Conservation (phyloP, 768 basidiomycete genomes). For the Phanerodontia chrysosporium region DNA sequence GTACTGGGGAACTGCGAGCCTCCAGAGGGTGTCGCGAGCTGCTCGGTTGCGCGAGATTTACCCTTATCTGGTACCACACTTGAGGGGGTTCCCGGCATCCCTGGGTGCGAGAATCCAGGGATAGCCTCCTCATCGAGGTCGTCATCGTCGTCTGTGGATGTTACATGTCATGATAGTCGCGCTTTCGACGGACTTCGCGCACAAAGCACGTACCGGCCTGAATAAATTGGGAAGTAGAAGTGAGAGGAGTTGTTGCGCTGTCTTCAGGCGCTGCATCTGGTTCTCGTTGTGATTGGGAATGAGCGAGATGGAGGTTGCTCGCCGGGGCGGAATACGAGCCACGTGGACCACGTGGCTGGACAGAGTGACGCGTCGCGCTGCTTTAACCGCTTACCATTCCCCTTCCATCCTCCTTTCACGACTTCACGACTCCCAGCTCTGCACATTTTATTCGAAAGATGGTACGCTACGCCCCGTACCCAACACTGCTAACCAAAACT, state of each 20-base stretch:
- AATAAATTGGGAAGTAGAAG: conserved; percentile 71
- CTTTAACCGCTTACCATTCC: conserved; percentile 8
- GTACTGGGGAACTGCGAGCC: conserved; percentile 27
- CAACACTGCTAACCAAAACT: too few species aligned
- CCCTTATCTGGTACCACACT: conserved; percentile 59
- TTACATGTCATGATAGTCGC: background rate
- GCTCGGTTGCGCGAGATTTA: conserved; percentile 59
- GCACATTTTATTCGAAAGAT: background rate
- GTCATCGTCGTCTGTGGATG: conserved; percentile 61
- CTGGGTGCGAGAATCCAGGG: conserved; percentile 71
- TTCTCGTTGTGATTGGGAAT: background rate
- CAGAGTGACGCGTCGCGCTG: conserved; percentile 33
- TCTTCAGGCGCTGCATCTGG: conserved; percentile 21
- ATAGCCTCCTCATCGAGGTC: conserved; percentile 81
- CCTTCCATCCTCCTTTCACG: conserved; percentile 1
- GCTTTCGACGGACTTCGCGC: background rate
- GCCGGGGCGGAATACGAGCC: conserved; percentile 6
- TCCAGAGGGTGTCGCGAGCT: conserved; percentile 40
- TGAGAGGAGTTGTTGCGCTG: conserved; percentile 26
- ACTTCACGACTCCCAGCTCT: background rate
- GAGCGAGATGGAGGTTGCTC: background rate
- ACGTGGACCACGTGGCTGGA: conserved; percentile 16
- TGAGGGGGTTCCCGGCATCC: conserved; percentile 33
- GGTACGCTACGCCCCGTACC: too few species aligned
- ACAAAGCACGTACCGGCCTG: conserved; percentile 55